phyloP scores from a whole-genome alignment of 2,329 filamentous ascomycete genomes.

The Cladobotryum protrusum region DNA sequence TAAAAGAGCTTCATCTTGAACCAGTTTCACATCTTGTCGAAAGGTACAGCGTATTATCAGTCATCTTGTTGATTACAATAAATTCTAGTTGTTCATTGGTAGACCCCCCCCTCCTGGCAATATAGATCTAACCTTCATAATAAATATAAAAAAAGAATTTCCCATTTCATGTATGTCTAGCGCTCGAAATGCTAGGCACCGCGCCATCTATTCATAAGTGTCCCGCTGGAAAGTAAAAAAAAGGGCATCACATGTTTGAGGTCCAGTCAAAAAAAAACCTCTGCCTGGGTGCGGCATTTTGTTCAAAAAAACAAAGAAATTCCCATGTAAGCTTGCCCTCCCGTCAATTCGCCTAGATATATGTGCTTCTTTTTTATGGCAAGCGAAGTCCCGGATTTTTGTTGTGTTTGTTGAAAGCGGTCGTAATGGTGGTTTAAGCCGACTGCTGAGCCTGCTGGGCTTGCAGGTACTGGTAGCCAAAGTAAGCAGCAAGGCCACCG shows the following conservation, averaged over 20 bases:
- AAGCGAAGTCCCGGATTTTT: neutral
- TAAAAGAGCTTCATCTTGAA: too few relatives aligned
- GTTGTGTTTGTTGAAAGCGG: neutral
- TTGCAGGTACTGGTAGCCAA: constrained; percentile 81
- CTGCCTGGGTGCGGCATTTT: too few relatives aligned
- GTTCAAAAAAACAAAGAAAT: neutral
- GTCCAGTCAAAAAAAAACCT: too few relatives aligned
- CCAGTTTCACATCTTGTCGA: too few relatives aligned
- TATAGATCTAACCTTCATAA: too few relatives aligned
- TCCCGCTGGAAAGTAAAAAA: constrained; percentile 7
- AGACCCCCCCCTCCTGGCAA: too few relatives aligned
- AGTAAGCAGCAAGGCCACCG: constrained; percentile 71
- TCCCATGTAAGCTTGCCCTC: neutral
- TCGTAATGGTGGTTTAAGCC: constrained; percentile 3
- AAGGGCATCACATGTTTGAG: neutral
- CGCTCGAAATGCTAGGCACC: constrained; percentile 3
- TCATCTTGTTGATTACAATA: too few relatives aligned
- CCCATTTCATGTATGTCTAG: too few relatives aligned
- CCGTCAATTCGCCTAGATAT: neutral
- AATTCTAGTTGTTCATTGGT: too few relatives aligned
- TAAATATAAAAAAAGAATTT: too few relatives aligned
- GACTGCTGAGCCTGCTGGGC: constrained; percentile 36
- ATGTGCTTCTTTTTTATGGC: neutral
- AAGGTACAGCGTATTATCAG: too few relatives aligned
- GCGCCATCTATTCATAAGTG: constrained; percentile 9